Conservation (phyloP, 1,139 yeast species). For the Insectozyma bohioensis region DNA sequence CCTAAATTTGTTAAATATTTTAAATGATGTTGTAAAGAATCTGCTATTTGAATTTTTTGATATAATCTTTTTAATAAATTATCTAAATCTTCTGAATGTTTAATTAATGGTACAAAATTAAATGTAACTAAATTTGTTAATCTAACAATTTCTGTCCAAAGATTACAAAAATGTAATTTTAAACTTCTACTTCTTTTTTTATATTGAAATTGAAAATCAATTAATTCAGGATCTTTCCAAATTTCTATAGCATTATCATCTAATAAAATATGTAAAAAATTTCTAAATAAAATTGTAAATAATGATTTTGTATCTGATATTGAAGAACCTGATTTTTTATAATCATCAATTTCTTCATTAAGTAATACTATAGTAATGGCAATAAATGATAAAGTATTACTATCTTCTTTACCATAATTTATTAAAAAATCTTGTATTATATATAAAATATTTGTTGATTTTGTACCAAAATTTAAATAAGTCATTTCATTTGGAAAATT, state of each 20-base stretch:
- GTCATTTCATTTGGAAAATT: conserved; percentile 29
- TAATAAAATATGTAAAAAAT: conserved; percentile 18
- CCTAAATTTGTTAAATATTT: conserved; percentile 22
- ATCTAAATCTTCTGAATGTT: conserved; percentile 24
- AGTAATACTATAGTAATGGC: conserved; percentile 25
- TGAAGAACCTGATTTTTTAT: conserved; percentile 17
- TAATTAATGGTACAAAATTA: conserved; percentile 25
- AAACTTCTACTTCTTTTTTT: conserved; percentile 24
- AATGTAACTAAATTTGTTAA: conserved; percentile 32
- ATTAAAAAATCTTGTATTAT: conserved; percentile 18
- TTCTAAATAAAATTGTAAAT: conserved; percentile 20
- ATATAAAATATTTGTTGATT: conserved; percentile 17
- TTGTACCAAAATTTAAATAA: conserved; percentile 19
- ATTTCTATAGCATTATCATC: conserved; percentile 23
- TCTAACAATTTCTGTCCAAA: conserved; percentile 40
- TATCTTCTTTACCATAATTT: conserved; percentile 4
- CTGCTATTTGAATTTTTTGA: conserved; percentile 27
- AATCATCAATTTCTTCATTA: conserved; percentile 22
- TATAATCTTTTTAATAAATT: conserved; percentile 20
- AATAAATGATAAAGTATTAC: conserved; percentile 23
- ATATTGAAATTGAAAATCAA: conserved; percentile 20
- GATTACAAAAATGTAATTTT: conserved; percentile 31
- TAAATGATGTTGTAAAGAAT: conserved; percentile 25
- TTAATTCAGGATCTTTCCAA: conserved; percentile 39
- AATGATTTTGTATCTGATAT: conserved; percentile 17